phyloP scores from a whole-genome alignment of 441 rosid genomes.

The Dalechampia spathulata region DNA sequence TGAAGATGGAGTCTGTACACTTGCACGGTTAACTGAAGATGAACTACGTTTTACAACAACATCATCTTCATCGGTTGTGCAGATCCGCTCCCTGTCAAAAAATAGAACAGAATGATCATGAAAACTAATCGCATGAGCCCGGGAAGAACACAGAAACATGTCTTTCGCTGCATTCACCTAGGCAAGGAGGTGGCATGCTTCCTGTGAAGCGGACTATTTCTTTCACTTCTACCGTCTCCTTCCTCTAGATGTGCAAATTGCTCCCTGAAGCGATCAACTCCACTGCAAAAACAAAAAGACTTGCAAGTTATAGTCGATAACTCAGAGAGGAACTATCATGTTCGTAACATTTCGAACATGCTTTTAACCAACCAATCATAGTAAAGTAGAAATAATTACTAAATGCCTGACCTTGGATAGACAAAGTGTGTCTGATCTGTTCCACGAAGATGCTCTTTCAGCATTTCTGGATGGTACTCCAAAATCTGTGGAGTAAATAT shows the following conservation, averaged over 20 bases:
- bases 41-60: conserved; percentile 26
- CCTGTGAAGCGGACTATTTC: conserved; percentile 49
- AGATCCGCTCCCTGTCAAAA: conserved; percentile 63
- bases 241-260: conserved; percentile 96
- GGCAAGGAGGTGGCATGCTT: conserved; percentile 91
- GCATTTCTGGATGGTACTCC: conserved; percentile 99
- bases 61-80: conserved; percentile 38
- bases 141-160: neutral
- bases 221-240: conserved; percentile 50
- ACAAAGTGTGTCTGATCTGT: conserved; percentile 82
- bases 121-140: no score
- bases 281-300: conserved; percentile 38
- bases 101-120: neutral
- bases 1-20: conserved; percentile 35
- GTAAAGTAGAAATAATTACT: no score
- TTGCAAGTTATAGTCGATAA: no score
- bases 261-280: conserved; percentile 75
- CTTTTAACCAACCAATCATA: no score
- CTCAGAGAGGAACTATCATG: no score
- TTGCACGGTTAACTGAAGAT: conserved; percentile 33
- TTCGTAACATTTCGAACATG: no score
- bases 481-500: conserved; percentile 56
- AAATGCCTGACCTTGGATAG: conserved; percentile 97
- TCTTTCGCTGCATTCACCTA: conserved; percentile 39
- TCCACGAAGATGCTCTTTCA: conserved; percentile 80